Evolutionary conservation across 345 rosid species (phyloP), one percentile per base, ranked within the genome.

Genomic region (Dimocarpus longan): DNA sequence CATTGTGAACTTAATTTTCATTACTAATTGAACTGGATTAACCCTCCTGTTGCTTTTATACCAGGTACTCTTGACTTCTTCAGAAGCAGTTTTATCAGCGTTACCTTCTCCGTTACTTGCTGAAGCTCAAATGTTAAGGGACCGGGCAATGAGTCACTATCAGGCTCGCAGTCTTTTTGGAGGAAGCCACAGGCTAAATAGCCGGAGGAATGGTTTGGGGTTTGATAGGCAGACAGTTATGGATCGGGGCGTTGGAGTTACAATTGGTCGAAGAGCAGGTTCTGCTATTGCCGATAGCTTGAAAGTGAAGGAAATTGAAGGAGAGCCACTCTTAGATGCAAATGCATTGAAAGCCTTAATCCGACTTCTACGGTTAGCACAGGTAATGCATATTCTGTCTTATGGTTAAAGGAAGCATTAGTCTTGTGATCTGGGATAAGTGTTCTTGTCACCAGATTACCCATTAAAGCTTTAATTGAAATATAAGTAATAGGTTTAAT

Each of bases 141-240:
- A 95, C 84, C 85, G 99, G 73, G 98, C 98, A 81, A 90, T 89
- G 98, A 95, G 99, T 90, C 99, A 95, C 83, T 93, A 93, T 86
- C 96, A 91, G 80, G 98, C 98, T 72, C 97, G 90, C 22, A 93
- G 97, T 82, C 89, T 93, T 76, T 92, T 95, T 86, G 97, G 95
- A 75, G 80, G 90, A 87, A 86, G 90, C 87, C 98, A 91, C 81
- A 84, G 98, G 80, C 80, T 93, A 80, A 85, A 80, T 78, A 87
- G 85, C 85, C 90, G 95, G 28, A 91, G 98, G 87, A 92, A 86
- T 90, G 97, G 94, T 76, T 86, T 95, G 87, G 99, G 97, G 70
- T 90, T 92, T 86, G 94, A 92, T 77, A 88, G 97, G 86, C 91
- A 87, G 83, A 87, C 93, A 1, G 97, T 90, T 70, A 93, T 92